These are phyloP conservation scores for Schrenkiella parvula DNA, from an alignment of 345 rosid species.

Conservation along the genomic window DNA sequence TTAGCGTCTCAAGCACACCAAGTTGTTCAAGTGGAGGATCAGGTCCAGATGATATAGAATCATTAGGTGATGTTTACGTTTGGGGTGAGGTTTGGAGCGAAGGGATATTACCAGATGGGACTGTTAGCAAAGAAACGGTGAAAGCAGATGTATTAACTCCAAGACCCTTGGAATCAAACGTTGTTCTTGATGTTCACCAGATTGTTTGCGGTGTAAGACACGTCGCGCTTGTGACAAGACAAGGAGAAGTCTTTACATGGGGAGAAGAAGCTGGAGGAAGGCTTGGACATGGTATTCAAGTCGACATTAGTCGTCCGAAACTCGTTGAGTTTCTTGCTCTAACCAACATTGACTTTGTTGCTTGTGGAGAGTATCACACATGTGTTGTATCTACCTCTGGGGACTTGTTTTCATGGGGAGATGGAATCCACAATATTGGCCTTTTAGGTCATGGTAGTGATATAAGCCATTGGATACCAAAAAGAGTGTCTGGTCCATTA, in stretches of 20 bases:
- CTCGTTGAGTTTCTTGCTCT: conserved; percentile 84
- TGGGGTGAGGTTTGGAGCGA: conserved; percentile 98
- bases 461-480: conserved; percentile 92
- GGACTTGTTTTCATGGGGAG: conserved; percentile 93
- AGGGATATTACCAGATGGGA: conserved; percentile 55
- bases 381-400: conserved; percentile 80
- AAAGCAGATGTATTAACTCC: conserved; percentile 68
- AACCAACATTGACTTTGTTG: conserved; percentile 69
- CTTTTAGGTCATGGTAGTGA: conserved; percentile 86
- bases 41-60: conserved; percentile 98
- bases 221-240: conserved; percentile 84
- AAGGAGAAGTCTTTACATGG: conserved; percentile 97
- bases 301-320: conserved; percentile 61
- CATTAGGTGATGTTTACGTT: conserved; percentile 86
- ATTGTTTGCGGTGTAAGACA: conserved; percentile 84
- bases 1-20: conserved; percentile 95
- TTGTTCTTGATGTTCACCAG: conserved; percentile 96
- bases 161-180: conserved; percentile 78
- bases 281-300: conserved; percentile 85
- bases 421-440: conserved; percentile 80
- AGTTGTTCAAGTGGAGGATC: conserved; percentile 96
- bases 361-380: conserved; percentile 86
- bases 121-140: conserved; percentile 34
- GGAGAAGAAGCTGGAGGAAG: conserved; percentile 97
- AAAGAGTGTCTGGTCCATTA: conserved; percentile 72